Evolutionary conservation across 768 basidiomycete genomes (phyloP).

Genomic region (Pleurotus salmoneostramineus): DNA sequence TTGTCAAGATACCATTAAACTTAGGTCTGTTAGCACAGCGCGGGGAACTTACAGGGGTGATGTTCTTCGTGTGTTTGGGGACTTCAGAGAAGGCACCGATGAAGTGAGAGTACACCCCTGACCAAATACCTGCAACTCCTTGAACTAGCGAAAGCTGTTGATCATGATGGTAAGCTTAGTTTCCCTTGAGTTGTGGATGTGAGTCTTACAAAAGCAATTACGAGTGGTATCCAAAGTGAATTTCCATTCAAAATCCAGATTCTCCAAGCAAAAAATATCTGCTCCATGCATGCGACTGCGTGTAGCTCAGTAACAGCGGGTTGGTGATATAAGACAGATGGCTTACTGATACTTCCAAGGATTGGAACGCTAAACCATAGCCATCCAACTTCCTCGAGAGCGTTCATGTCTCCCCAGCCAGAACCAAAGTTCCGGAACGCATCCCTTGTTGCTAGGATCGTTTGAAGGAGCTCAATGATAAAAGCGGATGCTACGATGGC

Average conservation of each 20-base stretch:
- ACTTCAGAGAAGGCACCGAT: constrained; percentile 11
- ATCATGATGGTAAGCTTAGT: neutral
- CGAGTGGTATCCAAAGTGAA: constrained; percentile 3
- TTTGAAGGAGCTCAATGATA: constrained; percentile 16
- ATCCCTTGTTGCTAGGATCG: constrained; percentile 17
- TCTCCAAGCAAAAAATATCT: constrained; percentile 15
- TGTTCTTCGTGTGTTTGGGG: neutral
- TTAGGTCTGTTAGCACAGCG: neutral
- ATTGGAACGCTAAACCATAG: constrained; percentile 23
- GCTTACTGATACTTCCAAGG: constrained; percentile 18
- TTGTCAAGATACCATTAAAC: neutral
- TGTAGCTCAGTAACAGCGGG: neutral
- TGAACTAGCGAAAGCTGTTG: constrained; percentile 11
- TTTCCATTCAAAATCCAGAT: constrained; percentile 12
- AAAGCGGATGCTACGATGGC: constrained; percentile 15
- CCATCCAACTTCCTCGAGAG: constrained; percentile 16
- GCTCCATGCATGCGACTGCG: constrained; percentile 16
- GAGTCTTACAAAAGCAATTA: constrained; percentile 4
- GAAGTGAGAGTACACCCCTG: constrained; percentile 8
- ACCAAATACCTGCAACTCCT: constrained; percentile 10
- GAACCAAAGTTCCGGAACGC: constrained; percentile 20
- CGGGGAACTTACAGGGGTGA: neutral
- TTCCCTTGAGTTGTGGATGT: neutral
- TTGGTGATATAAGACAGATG: neutral
- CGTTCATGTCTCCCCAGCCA: constrained; percentile 20